phyloP scores from a whole-genome alignment of 352 stramenopile species.

The Globisporangium canariense region DNA sequence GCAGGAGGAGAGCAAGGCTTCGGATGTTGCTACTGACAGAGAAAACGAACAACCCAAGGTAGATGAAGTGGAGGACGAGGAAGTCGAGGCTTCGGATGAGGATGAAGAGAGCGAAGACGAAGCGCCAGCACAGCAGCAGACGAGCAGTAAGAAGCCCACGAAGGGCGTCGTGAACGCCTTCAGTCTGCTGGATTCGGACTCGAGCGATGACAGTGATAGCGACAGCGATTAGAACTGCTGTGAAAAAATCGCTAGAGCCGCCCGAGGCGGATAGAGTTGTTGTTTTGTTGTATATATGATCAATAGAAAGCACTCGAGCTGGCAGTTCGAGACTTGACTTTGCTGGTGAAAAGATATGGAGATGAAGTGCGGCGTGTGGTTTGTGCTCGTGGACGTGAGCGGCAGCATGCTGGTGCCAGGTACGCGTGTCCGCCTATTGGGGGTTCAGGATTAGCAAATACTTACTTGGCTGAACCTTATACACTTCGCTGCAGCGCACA shows the following conservation, averaged over 20 bases:
- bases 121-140: background rate
- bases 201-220: constrained; percentile 68
- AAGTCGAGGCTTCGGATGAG: too few relatives aligned
- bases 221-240: constrained; percentile 16
- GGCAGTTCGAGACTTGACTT: too few relatives aligned
- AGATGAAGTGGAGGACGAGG: constrained; percentile 7
- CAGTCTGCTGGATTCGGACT: constrained; percentile 79
- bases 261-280: background rate
- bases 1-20: constrained; percentile 21
- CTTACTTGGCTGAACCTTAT: too few relatives aligned
- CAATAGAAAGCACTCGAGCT: too few relatives aligned
- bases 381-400: too few relatives aligned
- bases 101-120: constrained; percentile 2
- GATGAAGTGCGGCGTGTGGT: too few relatives aligned
- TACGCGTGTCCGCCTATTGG: too few relatives aligned
- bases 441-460: too few relatives aligned
- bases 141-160: background rate
- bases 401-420: too few relatives aligned
- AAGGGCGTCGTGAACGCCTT: constrained; percentile 74
- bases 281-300: background rate
- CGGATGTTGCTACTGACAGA: constrained; percentile 19
- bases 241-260: too few relatives aligned
- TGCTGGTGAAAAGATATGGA: too few relatives aligned
- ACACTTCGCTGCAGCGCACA: too few relatives aligned
- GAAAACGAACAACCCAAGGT: constrained; percentile 16